phyloP scores from a whole-genome alignment of 441 rosid genomes.

The Gossypium gossypioides region DNA sequence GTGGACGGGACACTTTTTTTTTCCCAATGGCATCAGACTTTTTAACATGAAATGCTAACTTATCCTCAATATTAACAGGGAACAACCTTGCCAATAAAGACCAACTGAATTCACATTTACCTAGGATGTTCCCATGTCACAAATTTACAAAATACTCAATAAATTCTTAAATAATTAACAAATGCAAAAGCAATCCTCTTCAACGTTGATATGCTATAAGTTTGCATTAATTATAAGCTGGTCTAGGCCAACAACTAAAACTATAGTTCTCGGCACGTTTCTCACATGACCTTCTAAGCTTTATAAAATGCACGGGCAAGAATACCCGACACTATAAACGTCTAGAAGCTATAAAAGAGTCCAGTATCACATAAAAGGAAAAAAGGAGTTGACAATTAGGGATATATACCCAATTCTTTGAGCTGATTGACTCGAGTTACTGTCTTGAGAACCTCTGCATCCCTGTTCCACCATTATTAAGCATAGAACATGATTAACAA shows the following conservation, averaged over 20 bases:
- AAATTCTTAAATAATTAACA: background rate
- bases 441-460: constrained; percentile 59
- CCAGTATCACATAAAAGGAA: background rate
- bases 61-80: background rate
- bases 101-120: background rate
- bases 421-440: constrained; percentile 69
- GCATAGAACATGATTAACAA: background rate
- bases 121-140: background rate
- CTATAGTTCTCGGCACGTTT: background rate
- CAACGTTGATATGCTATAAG: background rate
- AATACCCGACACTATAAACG: background rate
- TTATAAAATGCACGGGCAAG: background rate
- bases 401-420: constrained; percentile 53
- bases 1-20: background rate
- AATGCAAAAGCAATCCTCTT: background rate
- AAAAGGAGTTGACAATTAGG: background rate
- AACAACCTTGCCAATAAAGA: background rate
- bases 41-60: background rate
- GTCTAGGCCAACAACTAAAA: background rate
- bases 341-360: background rate
- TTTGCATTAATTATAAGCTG: background rate
- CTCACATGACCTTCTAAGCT: background rate
- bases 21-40: background rate
- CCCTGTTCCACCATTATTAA: constrained; percentile 30
- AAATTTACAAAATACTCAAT: background rate